Percentiles rank a stretch among this genome's conserved stretches.
These are phyloP conservation scores for Mortierella sp. DNA, from an alignment of 371 early-diverging fungal genomes.

Conservation along the genomic window DNA sequence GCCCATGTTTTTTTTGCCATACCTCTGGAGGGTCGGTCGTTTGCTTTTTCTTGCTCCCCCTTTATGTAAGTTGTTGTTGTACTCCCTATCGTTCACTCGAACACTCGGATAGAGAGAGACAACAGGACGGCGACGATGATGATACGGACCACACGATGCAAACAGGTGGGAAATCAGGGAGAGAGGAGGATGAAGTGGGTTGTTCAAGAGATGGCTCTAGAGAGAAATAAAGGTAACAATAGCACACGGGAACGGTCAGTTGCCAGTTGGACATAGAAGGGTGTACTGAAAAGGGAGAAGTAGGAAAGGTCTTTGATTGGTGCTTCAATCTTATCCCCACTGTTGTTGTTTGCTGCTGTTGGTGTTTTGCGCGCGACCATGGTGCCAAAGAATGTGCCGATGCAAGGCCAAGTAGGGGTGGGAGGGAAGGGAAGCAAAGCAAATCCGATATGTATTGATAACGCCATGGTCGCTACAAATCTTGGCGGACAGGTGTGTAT, in stretches of 20 bases:
- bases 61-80: not conserved
- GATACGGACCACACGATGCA: not conserved
- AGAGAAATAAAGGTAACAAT: not conserved
- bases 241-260: not conserved
- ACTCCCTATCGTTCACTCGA: not conserved
- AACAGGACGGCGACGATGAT: not conserved
- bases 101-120: conserved; percentile 2
- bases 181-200: too few species aligned
- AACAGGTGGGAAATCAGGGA: not conserved
- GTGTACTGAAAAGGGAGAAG: not conserved
- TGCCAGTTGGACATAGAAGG: not conserved
- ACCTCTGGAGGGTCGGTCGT: conserved; percentile 6
- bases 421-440: not conserved
- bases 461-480: conserved; percentile 11
- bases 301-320: not conserved
- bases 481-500: not conserved
- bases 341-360: too few species aligned
- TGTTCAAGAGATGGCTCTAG: not conserved
- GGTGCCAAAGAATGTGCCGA: not conserved
- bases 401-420: not conserved
- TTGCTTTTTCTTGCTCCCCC: not conserved
- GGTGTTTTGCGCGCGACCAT: not conserved
- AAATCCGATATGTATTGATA: not conserved
- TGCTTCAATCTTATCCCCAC: not conserved
- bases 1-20: not conserved